These are phyloP conservation scores for Juglanconis sp. DNA, from an alignment of 2,329 filamentous ascomycete species.

Conservation along the genomic window DNA sequence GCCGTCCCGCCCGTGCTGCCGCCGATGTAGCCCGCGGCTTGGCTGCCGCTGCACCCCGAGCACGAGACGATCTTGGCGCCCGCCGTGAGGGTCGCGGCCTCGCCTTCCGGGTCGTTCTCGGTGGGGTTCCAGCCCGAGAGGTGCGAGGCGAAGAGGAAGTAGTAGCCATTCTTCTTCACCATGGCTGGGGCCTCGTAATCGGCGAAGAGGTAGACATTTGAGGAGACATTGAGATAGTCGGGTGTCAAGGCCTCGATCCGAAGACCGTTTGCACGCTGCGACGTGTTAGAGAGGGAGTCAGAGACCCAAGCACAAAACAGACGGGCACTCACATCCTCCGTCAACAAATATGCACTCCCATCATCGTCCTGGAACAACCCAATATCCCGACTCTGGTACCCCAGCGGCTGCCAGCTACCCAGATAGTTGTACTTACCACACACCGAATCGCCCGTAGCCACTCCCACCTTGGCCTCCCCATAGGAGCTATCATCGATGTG, in stretches of 20 bases:
- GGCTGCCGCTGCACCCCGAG: conserved; percentile 47
- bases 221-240: conserved; percentile 53
- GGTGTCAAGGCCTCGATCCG: conserved; percentile 53
- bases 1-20: conserved; percentile 43
- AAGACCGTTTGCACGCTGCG: conserved; percentile 48
- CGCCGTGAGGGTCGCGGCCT: conserved; percentile 41
- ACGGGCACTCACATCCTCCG: conserved; percentile 52
- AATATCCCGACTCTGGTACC: conserved; percentile 42
- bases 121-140: conserved; percentile 50
- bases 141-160: conserved; percentile 63
- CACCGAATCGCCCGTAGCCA: conserved; percentile 56
- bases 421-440: conserved; percentile 54
- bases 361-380: conserved; percentile 62
- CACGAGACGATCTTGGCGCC: conserved; percentile 48
- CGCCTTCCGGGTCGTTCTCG: conserved; percentile 50
- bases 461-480: conserved; percentile 60
- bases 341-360: conserved; percentile 58
- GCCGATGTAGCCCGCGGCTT: conserved; percentile 54
- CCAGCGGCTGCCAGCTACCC: conserved; percentile 31
- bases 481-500: conserved; percentile 64
- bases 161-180: conserved; percentile 58
- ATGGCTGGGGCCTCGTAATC: conserved; percentile 60
- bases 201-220: conserved; percentile 47
- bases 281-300: background rate
- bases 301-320: background rate